phyloP scores from a whole-genome alignment of 2,329 filamentous ascomycete species.

The Simplicillium sp. region DNA sequence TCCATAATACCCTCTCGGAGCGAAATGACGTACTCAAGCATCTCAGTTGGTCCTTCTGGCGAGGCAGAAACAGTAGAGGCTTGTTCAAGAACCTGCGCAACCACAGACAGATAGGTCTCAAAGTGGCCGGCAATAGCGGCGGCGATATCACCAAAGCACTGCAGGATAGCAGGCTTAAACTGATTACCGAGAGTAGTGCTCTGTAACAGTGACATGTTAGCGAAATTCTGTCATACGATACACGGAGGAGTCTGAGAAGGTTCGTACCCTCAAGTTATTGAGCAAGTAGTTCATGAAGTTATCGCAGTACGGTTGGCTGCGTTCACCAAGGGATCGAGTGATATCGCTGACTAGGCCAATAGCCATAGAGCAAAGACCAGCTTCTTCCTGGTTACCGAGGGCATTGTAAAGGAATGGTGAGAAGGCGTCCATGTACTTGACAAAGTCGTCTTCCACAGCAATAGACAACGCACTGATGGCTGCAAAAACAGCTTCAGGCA shows the following conservation, averaged over 20 bases:
- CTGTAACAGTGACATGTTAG: conserved; percentile 27
- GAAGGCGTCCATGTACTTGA: conserved; percentile 97
- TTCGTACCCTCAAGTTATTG: conserved; percentile 72
- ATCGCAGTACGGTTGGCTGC: conserved; percentile 91
- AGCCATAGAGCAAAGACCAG: conserved; percentile 88
- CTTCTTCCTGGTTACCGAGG: conserved; percentile 90
- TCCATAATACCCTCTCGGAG: conserved; percentile 97
- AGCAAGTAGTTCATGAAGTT: conserved; percentile 97
- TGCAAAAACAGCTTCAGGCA: conserved; percentile 89
- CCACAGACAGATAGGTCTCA: conserved; percentile 84
- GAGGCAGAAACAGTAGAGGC: conserved; percentile 74
- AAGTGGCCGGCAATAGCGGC: conserved; percentile 88
- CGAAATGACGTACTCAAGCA: conserved; percentile 93
- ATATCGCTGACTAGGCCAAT: conserved; percentile 97
- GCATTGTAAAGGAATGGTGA: conserved; percentile 88
- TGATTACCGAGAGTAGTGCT: conserved; percentile 84
- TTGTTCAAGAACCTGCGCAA: conserved; percentile 89
- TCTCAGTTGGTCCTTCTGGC: conserved; percentile 79
- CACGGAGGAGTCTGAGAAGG: conserved; percentile 16
- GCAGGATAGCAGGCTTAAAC: conserved; percentile 95
- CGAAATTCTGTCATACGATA: not conserved
- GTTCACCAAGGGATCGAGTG: conserved; percentile 79
- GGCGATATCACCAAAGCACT: conserved; percentile 96
- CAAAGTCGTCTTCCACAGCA: conserved; percentile 83
- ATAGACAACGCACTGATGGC: conserved; percentile 87